A percentile compares a stretch with the other conserved stretches of the same genome.
phyloP scores from a whole-genome alignment of 768 basidiomycete species.

The Galerina marginata region DNA sequence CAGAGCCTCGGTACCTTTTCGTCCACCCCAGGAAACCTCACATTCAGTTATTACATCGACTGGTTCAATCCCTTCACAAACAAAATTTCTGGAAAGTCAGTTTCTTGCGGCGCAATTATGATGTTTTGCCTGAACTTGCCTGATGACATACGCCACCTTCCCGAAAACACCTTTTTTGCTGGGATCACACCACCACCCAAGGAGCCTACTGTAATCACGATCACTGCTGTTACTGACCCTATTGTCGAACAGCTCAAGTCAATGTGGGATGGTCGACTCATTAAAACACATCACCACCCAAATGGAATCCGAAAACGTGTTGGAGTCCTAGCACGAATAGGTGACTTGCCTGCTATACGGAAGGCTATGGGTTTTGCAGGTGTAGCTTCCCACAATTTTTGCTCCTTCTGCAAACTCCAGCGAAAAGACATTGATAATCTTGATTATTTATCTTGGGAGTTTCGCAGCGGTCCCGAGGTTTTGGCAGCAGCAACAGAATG shows the following conservation, averaged over 20 bases:
- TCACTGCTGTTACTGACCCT: conserved; percentile 22
- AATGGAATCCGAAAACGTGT: conserved; percentile 19
- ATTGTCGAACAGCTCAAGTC: conserved; percentile 16
- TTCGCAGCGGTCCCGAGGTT: conserved; percentile 19
- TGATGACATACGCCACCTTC: conserved; percentile 10
- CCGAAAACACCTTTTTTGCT: conserved; percentile 20
- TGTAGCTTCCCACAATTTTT: conserved; percentile 21
- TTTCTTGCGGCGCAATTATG: conserved; percentile 19
- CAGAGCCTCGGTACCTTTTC: conserved; percentile 23
- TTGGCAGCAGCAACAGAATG: conserved; percentile 14
- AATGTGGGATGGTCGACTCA: conserved; percentile 14
- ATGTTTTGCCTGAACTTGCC: conserved; percentile 21
- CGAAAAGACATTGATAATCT: conserved; percentile 11
- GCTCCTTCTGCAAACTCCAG: conserved; percentile 24
- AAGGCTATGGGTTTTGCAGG: conserved; percentile 26
- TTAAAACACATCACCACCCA: conserved; percentile 23
- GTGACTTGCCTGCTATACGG: conserved; percentile 25
- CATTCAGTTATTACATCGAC: conserved; percentile 29
- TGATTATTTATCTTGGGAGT: conserved; percentile 3
- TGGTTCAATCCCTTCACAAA: conserved; percentile 36
- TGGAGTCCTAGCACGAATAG: conserved; percentile 22
- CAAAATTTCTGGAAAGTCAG: conserved; percentile 28
- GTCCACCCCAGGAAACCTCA: conserved; percentile 22
- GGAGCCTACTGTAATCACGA: conserved; percentile 24
- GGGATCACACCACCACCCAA: conserved; percentile 29